Percentiles rank a stretch among this genome's conserved stretches.
phyloP scores from a whole-genome alignment of 2,329 filamentous ascomycete species.

The Microcyclospora tardicrescens region DNA sequence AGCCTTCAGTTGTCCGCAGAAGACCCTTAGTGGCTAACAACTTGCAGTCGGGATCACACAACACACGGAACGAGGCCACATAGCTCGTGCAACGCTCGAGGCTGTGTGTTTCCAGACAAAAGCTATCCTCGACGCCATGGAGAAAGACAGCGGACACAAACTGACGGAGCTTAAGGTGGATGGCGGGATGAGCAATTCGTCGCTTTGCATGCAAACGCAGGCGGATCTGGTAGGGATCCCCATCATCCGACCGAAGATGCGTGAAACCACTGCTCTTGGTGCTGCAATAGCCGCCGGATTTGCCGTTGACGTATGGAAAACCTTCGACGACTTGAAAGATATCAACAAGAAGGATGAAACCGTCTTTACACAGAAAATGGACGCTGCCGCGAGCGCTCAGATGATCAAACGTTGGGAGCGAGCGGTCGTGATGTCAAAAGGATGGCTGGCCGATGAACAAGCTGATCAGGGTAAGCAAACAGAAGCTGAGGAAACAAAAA shows the following conservation, averaged over 20 bases:
- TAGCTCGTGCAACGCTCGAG: slow-evolving; percentile 79
- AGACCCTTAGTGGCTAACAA: slow-evolving; percentile 1
- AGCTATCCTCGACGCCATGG: slow-evolving; percentile 85
- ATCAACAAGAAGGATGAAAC: slow-evolving; percentile 59
- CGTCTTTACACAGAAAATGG: slow-evolving; percentile 56
- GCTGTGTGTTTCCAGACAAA: slow-evolving; percentile 88
- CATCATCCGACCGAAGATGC: slow-evolving; percentile 74
- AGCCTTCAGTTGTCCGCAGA: neutral
- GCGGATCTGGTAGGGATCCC: slow-evolving; percentile 74
- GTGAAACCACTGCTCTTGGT: slow-evolving; percentile 78
- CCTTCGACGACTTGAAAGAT: slow-evolving; percentile 58
- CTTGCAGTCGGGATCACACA: slow-evolving; percentile 34
- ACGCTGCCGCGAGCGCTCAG: slow-evolving; percentile 39
- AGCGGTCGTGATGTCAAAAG: slow-evolving; percentile 66
- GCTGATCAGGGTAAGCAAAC: too few relatives aligned
- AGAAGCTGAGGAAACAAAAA: too few relatives aligned
- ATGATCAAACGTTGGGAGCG: slow-evolving; percentile 63
- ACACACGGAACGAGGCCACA: slow-evolving; percentile 72
- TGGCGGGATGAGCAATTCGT: slow-evolving; percentile 78
- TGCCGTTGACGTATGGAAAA: slow-evolving; percentile 64
- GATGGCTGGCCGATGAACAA: slow-evolving; percentile 45
- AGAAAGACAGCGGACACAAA: slow-evolving; percentile 65
- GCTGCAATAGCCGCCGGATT: slow-evolving; percentile 85
- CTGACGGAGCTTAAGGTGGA: slow-evolving; percentile 69
- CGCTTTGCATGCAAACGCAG: slow-evolving; percentile 84